A percentile compares a stretch with the other conserved stretches of the same genome.
phyloP scores from a whole-genome alignment of 441 rosid genomes.

The Gossypium laxum region DNA sequence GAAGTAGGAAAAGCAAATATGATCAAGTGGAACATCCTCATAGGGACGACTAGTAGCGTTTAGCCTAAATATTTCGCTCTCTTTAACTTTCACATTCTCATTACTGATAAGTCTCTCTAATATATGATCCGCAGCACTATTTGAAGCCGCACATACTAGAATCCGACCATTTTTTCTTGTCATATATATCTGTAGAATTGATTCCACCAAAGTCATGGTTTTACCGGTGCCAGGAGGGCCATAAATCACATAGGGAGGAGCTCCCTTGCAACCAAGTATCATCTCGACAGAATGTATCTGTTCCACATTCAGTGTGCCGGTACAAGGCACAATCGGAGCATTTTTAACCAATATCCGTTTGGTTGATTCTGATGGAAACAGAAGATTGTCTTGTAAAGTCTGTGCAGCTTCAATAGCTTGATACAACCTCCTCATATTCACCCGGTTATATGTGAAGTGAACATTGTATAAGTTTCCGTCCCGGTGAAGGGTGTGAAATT shows the following conservation, averaged over 20 bases:
- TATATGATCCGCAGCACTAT: constrained; percentile 57
- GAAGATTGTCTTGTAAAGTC: constrained; percentile 28
- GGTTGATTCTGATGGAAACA: constrained; percentile 34
- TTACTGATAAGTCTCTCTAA: constrained; percentile 34
- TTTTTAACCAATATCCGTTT: constrained; percentile 19
- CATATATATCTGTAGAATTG: constrained; percentile 37
- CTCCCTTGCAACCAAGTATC: constrained; percentile 49
- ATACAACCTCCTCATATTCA: constrained; percentile 43
- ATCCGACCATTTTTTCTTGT: constrained; percentile 23
- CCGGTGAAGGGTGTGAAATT: constrained; percentile 30
- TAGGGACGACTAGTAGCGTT: constrained; percentile 50
- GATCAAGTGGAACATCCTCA: constrained; percentile 35
- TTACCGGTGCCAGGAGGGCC: constrained; percentile 72
- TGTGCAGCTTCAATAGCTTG: constrained; percentile 46
- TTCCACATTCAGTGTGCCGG: constrained; percentile 38
- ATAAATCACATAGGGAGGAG: constrained; percentile 48
- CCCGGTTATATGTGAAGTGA: constrained; percentile 32
- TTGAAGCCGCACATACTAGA: constrained; percentile 58
- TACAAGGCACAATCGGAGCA: constrained; percentile 24
- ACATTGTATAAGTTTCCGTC: constrained; percentile 30
- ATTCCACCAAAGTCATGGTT: constrained; percentile 50
- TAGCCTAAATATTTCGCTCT: constrained; percentile 44
- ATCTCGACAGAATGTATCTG: constrained; percentile 39
- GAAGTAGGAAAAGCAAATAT: constrained; percentile 35
- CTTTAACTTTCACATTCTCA: constrained; percentile 26